These are phyloP conservation scores for Lachnellula willkommii DNA, from an alignment of 2,329 filamentous ascomycete species.

Conservation along the genomic window DNA sequence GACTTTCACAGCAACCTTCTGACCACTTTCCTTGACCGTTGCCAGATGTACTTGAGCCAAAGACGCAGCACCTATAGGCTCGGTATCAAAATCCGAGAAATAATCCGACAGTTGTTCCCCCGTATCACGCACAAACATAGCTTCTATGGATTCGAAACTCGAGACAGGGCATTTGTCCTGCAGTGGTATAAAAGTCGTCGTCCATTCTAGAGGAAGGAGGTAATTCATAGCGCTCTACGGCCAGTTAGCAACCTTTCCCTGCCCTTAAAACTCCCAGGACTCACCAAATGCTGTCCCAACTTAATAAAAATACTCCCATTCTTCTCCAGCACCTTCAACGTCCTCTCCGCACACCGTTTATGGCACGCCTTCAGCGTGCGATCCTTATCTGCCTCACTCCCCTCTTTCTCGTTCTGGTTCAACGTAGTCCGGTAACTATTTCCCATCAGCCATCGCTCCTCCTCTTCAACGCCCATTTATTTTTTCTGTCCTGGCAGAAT, in stretches of 20 bases:
- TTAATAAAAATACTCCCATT: conserved; percentile 99
- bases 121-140: conserved; percentile 82
- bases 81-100: conserved; percentile 76
- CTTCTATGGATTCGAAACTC: conserved; percentile 76
- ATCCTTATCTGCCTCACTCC: conserved; percentile 60
- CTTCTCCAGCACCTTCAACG: conserved; percentile 80
- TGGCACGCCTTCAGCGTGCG: conserved; percentile 76
- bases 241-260: conserved; percentile 19
- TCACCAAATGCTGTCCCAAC: conserved; percentile 82
- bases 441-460: not conserved
- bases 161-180: conserved; percentile 96
- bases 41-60: conserved; percentile 92
- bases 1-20: conserved; percentile 91
- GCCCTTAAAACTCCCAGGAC: conserved; percentile 19
- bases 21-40: conserved; percentile 71
- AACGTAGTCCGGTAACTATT: conserved; percentile 80
- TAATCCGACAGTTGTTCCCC: conserved; percentile 71
- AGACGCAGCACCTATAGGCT: conserved; percentile 87
- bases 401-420: conserved; percentile 58
- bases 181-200: conserved; percentile 87
- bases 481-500: not conserved
- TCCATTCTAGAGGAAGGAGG: conserved; percentile 86
- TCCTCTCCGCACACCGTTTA: conserved; percentile 84
- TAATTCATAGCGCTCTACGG: conserved; percentile 86
- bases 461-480: not conserved